Evolutionary conservation across 1,139 yeast genomes (phyloP).

Genomic region (Candida glucosophila): DNA sequence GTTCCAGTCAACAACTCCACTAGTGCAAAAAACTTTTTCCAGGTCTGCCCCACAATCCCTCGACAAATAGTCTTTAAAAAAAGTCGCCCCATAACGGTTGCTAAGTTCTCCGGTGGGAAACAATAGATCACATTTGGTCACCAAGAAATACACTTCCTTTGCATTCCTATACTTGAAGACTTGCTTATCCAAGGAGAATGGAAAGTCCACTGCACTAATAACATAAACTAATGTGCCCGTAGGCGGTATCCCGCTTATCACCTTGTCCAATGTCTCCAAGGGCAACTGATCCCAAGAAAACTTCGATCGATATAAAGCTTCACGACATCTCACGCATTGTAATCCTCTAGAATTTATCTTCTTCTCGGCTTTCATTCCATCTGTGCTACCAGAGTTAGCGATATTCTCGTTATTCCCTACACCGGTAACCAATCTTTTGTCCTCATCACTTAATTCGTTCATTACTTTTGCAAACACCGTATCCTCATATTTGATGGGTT

Average conservation of each 20-base stretch:
- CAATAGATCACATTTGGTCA: conserved; percentile 54
- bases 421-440: conserved; percentile 14
- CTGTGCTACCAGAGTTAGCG: neutral
- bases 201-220: conserved; percentile 62
- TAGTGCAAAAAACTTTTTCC: conserved; percentile 39
- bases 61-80: conserved; percentile 36
- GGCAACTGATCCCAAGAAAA: conserved; percentile 28
- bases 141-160: conserved; percentile 36
- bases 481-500: conserved; percentile 12
- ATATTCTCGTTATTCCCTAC: conserved; percentile 5
- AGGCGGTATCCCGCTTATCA: conserved; percentile 38
- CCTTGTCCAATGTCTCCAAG: conserved; percentile 22
- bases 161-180: conserved; percentile 28
- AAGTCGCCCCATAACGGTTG: conserved; percentile 30
- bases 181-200: conserved; percentile 42
- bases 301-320: conserved; percentile 36
- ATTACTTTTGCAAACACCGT: conserved; percentile 13
- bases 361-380: conserved; percentile 4
- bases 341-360: conserved; percentile 2
- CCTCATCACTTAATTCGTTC: conserved; percentile 14
- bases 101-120: conserved; percentile 24
- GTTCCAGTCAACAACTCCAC: conserved; percentile 49
- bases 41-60: conserved; percentile 32
- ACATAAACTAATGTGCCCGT: conserved; percentile 50
- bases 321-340: conserved; percentile 49